Percentiles rank a stretch among this genome's conserved stretches.
Conservation (phyloP, 1,284 basidiomycete genomes). For the Exobasidium cylindrosporum region DNA sequence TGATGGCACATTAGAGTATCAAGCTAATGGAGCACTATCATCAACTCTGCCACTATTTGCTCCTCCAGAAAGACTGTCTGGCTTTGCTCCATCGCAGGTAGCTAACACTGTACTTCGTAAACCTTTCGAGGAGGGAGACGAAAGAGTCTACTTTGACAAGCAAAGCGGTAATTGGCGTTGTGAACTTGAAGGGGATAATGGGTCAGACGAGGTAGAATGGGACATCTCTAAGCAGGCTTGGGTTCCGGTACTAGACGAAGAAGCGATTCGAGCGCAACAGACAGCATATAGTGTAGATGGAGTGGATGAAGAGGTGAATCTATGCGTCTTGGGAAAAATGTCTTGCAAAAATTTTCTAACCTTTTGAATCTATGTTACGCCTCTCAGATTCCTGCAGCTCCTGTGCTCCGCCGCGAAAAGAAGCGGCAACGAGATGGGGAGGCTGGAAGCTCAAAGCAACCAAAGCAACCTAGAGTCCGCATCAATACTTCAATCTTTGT, state of each 20-base stretch:
- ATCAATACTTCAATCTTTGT: constrained; percentile 79
- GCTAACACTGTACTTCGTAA: background rate
- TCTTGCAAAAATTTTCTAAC: background rate
- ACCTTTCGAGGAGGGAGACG: constrained; percentile 6
- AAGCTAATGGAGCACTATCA: no score
- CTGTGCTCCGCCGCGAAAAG: constrained; percentile 17
- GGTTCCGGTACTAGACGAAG: constrained; percentile 64
- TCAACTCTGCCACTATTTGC: constrained; percentile 10
- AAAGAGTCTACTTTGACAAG: constrained; percentile 68
- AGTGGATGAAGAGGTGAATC: constrained; percentile 21
- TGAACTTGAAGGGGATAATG: constrained; percentile 66
- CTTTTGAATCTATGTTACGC: constrained; percentile 13
- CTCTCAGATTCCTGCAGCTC: constrained; percentile 28
- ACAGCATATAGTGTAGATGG: constrained; percentile 77
- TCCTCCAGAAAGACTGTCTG: background rate
- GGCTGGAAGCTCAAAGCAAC: background rate
- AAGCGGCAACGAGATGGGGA: constrained; percentile 4
- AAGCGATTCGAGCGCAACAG: constrained; percentile 78
- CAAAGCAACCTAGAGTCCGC: background rate
- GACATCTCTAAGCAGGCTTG: constrained; percentile 56
- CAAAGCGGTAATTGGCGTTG: constrained; percentile 76
- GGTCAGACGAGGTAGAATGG: constrained; percentile 84
- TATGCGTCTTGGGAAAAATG: background rate
- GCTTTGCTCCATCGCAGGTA: background rate
- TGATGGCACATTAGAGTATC: no score